Evolutionary conservation across 805 yeast species (phyloP).

Genomic region (Peterozyma xylosa): DNA sequence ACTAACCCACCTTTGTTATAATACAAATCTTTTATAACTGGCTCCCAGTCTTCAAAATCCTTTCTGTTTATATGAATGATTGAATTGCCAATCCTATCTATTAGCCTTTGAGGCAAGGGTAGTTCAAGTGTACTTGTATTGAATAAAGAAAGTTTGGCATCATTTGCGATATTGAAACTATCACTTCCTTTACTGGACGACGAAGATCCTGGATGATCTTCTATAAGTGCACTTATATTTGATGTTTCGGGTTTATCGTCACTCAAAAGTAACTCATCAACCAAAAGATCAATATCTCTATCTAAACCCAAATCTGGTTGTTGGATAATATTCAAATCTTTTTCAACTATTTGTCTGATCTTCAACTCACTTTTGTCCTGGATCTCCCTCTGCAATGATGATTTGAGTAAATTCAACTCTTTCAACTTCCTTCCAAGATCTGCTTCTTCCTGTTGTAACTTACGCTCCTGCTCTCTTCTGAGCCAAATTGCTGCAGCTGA

Average conservation of each 20-base stretch:
- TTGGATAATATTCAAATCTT: constrained; percentile 14
- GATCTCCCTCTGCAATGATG: constrained; percentile 20
- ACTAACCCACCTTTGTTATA: constrained; percentile 27
- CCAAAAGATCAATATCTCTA: constrained; percentile 17
- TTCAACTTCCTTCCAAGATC: constrained; percentile 18
- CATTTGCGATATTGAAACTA: constrained; percentile 1
- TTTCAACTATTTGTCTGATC: constrained; percentile 10
- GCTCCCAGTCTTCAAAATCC: constrained; percentile 37
- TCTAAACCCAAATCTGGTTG: constrained; percentile 12
- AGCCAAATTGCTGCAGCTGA: constrained; percentile 14
- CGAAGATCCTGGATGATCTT: not conserved
- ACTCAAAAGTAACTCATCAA: constrained; percentile 19
- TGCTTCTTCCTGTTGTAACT: constrained; percentile 14
- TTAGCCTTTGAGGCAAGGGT: constrained; percentile 25
- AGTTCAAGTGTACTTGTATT: constrained; percentile 9
- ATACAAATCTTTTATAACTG: constrained; percentile 32
- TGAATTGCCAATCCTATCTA: constrained; percentile 30
- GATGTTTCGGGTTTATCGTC: constrained; percentile 11
- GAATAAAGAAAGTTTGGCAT: constrained; percentile 3
- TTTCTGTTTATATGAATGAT: constrained; percentile 29
- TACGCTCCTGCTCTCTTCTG: constrained; percentile 17
- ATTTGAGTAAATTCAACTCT: constrained; percentile 24
- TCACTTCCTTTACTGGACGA: not conserved
- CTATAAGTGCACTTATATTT: not conserved
- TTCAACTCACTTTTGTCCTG: constrained; percentile 15